These are phyloP conservation scores for Medicago ruthenica DNA, from an alignment of 306 rosid genomes.

Conservation along the genomic window DNA sequence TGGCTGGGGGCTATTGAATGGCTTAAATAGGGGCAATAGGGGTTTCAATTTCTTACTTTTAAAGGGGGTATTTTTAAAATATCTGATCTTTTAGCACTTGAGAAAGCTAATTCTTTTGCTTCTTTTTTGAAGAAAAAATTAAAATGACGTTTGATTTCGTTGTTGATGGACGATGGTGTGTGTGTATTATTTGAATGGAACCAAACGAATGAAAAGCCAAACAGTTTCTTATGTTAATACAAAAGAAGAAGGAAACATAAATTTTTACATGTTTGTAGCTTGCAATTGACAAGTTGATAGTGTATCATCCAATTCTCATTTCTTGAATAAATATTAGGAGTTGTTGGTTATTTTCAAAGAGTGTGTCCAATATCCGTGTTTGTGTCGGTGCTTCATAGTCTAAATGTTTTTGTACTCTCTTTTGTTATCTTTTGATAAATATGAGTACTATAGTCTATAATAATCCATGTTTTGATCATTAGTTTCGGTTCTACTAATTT, in stretches of 20 bases:
- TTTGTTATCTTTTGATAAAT: neutral
- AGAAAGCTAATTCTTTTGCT: slow-evolving; percentile 10
- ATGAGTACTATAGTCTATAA: neutral
- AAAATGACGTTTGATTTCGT: slow-evolving; percentile 1
- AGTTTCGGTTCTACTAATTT: neutral
- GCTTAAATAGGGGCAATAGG: slow-evolving; percentile 5
- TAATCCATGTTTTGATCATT: neutral
- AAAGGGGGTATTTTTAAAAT: neutral
- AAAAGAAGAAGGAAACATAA: neutral
- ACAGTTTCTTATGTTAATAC: no score
- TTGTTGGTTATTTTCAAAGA: neutral
- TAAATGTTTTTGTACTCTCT: neutral
- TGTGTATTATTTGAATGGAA: slow-evolving; percentile 7
- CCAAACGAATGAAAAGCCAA: slow-evolving; percentile 10
- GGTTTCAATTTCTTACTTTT: neutral
- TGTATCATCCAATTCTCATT: neutral
- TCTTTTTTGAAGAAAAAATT: neutral
- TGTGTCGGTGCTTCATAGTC: no score
- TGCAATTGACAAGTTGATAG: slow-evolving; percentile 6
- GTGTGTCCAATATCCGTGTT: neutral
- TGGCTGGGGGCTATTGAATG: neutral
- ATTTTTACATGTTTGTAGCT: neutral
- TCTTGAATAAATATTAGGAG: neutral
- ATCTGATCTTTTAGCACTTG: neutral
- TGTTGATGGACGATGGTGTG: neutral